These are phyloP conservation scores for Pilasporangium apinafurcum DNA, from an alignment of 352 stramenopile species.

Conservation along the genomic window DNA sequence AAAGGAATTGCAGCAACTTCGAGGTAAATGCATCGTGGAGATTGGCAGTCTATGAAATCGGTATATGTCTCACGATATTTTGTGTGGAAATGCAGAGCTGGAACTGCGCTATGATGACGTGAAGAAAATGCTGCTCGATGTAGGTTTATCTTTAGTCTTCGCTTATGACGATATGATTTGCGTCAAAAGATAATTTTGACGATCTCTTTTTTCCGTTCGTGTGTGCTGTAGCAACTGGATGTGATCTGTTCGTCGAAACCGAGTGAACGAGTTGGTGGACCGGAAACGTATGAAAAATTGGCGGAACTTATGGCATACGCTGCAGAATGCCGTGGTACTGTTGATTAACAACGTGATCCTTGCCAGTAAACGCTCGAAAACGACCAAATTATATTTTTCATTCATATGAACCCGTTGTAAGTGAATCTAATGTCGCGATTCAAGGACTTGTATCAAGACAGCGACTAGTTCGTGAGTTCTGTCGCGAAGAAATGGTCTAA, in stretches of 20 bases:
- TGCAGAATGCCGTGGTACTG: slow-evolving; percentile 25
- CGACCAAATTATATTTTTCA: no score
- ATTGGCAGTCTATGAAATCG: not conserved
- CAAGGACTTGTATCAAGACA: no score
- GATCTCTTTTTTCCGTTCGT: not conserved
- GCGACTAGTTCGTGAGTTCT: no score
- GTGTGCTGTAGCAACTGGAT: slow-evolving; percentile 25
- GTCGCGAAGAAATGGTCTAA: slow-evolving; percentile 60
- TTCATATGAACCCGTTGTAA: no score
- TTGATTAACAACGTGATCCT: no score
- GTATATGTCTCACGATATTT: not conserved
- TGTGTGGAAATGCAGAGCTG: slow-evolving; percentile 23
- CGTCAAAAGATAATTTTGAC: no score
- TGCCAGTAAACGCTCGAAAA: no score
- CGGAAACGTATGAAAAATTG: slow-evolving; percentile 57
- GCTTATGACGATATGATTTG: no score
- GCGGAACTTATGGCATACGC: slow-evolving; percentile 38
- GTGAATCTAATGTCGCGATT: no score
- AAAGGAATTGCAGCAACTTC: slow-evolving; percentile 27
- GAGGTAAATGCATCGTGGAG: slow-evolving; percentile 11
- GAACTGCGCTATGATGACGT: slow-evolving; percentile 43
- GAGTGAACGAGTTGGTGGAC: slow-evolving; percentile 26
- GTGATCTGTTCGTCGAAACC: slow-evolving; percentile 42
- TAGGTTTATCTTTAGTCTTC: not conserved
- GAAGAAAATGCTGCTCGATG: slow-evolving; percentile 48